phyloP scores from a whole-genome alignment of 345 rosid species.

The Orychophragmus violaceus region DNA sequence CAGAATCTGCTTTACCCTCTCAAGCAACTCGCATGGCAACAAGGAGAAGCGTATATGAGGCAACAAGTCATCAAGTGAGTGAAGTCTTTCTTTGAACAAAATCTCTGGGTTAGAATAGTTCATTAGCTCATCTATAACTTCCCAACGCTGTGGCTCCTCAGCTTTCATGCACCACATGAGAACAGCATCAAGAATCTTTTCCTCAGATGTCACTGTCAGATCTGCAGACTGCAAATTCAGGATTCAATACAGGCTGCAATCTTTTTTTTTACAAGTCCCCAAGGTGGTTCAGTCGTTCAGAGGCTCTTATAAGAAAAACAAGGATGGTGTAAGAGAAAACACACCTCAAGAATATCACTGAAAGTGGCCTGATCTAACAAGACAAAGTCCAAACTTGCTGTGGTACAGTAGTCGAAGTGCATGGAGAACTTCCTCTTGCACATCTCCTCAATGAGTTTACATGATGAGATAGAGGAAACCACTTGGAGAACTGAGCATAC shows the following conservation, averaged over 20 bases:
- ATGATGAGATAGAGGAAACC: slow-evolving; percentile 72
- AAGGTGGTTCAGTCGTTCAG: neutral
- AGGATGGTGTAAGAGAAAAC: slow-evolving; percentile 10
- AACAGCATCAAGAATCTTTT: slow-evolving; percentile 80
- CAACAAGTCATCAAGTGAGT: slow-evolving; percentile 46
- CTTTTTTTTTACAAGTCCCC: neutral
- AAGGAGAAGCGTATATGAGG: slow-evolving; percentile 76
- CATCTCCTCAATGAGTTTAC: slow-evolving; percentile 85
- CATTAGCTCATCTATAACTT: slow-evolving; percentile 52
- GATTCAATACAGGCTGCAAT: neutral
- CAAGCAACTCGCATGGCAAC: slow-evolving; percentile 54
- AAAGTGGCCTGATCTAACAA: slow-evolving; percentile 66
- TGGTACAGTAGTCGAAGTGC: slow-evolving; percentile 91
- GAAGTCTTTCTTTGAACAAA: slow-evolving; percentile 62
- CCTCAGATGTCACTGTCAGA: slow-evolving; percentile 90
- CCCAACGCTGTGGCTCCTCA: slow-evolving; percentile 62
- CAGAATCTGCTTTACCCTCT: slow-evolving; percentile 47
- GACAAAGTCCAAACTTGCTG: slow-evolving; percentile 73
- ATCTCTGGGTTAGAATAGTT: slow-evolving; percentile 34
- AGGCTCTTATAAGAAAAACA: neutral
- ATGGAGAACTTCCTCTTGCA: slow-evolving; percentile 77
- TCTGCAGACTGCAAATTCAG: slow-evolving; percentile 73
- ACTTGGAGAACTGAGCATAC: slow-evolving; percentile 79
- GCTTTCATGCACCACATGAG: slow-evolving; percentile 86
- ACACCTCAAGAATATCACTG: slow-evolving; percentile 72